Conservation (phyloP, 495 filamentous ascomycete species). For the Xylaria curta region DNA sequence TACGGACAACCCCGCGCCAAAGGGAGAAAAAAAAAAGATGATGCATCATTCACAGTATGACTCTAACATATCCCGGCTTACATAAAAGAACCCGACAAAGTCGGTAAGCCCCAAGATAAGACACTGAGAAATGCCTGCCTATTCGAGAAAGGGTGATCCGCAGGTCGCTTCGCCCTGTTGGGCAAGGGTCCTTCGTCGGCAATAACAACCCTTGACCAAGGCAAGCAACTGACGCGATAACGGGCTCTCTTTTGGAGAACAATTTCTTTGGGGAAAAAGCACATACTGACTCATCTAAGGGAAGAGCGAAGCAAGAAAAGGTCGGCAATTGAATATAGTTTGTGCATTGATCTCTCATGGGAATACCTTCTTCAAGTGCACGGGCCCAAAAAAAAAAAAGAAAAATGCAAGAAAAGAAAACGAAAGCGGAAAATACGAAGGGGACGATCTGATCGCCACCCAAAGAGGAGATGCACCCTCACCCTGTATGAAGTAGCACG, state of each 20-base stretch:
- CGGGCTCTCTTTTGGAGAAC: neutral
- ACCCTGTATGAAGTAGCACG: neutral
- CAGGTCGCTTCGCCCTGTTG: neutral
- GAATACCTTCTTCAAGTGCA: neutral
- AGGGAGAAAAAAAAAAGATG: neutral
- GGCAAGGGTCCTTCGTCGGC: slow-evolving; percentile 12
- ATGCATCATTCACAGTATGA: neutral
- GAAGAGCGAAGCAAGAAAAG: neutral
- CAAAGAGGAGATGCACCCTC: neutral
- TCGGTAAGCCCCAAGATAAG: slow-evolving; percentile 19
- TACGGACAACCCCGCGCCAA: neutral
- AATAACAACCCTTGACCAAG: neutral
- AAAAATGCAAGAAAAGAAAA: neutral
- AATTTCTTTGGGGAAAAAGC: neutral
- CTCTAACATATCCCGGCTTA: neutral
- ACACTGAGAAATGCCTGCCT: slow-evolving; percentile 21
- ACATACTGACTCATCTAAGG: no score
- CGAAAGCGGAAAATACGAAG: neutral
- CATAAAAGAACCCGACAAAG: neutral
- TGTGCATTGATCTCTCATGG: neutral
- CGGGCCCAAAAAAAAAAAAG: neutral
- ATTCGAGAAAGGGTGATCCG: slow-evolving; percentile 25
- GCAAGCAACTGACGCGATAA: neutral
- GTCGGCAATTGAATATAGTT: neutral
- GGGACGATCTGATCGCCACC: slow-evolving; percentile 1